Evolutionary conservation across 805 yeast species (phyloP).

Genomic region (Zygosaccharomyces bailii): DNA sequence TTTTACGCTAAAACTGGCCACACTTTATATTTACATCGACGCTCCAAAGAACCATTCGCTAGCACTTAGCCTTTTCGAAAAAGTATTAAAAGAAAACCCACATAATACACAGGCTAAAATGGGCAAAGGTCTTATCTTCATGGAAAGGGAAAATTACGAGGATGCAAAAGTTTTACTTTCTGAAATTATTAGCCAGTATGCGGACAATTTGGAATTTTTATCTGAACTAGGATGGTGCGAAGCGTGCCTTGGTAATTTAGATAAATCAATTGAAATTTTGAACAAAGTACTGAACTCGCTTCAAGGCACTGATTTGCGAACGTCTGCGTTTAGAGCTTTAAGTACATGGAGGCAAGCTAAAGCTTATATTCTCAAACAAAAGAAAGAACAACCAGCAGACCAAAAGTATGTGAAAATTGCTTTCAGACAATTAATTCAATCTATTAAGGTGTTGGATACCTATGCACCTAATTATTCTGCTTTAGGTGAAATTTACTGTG

Average conservation of each 20-base stretch:
- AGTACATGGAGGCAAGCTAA: conserved; percentile 73
- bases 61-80: conserved; percentile 70
- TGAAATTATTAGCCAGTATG: conserved; percentile 46
- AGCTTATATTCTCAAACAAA: conserved; percentile 45
- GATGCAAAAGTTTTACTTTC: conserved; percentile 54
- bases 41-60: conserved; percentile 82
- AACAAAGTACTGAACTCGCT: conserved; percentile 32
- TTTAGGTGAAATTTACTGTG: conserved; percentile 69
- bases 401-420: conserved; percentile 43
- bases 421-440: conserved; percentile 53
- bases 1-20: conserved; percentile 63
- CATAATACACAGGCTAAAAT: conserved; percentile 59
- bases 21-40: conserved; percentile 76
- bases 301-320: conserved; percentile 49
- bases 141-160: conserved; percentile 57
- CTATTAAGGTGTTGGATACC: conserved; percentile 60
- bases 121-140: conserved; percentile 76
- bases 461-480: conserved; percentile 80
- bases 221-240: conserved; percentile 79
- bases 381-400: conserved; percentile 20
- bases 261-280: conserved; percentile 39
- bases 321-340: conserved; percentile 55
- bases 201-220: conserved; percentile 56
- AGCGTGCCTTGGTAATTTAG: conserved; percentile 51
- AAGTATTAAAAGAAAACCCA: conserved; percentile 47